These are phyloP conservation scores for Cyclocybe aegerita DNA, from an alignment of 768 basidiomycete genomes.

Conservation along the genomic window DNA sequence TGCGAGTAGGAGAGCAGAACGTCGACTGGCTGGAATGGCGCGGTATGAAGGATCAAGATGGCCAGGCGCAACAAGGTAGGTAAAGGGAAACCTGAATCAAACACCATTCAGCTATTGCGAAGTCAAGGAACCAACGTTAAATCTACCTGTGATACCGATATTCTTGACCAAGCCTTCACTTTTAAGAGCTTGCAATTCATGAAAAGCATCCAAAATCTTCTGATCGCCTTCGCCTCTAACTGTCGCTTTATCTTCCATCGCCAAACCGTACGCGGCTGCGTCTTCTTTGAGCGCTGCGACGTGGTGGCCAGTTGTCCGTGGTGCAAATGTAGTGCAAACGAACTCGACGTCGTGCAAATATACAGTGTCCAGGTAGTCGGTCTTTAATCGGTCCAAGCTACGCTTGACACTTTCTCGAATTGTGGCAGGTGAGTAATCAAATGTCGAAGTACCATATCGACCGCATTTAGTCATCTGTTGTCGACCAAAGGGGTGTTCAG, in stretches of 20 bases:
- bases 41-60: slow-evolving; percentile 64
- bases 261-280: slow-evolving; percentile 64
- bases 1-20: slow-evolving; percentile 81
- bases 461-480: slow-evolving; percentile 85
- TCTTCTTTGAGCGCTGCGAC: slow-evolving; percentile 51
- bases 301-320: slow-evolving; percentile 56
- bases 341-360: slow-evolving; percentile 88
- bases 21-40: slow-evolving; percentile 73
- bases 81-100: slow-evolving; percentile 67
- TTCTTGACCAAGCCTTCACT: slow-evolving; percentile 69
- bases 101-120: neutral
- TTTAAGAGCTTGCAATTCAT: slow-evolving; percentile 65
- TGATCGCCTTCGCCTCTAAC: slow-evolving; percentile 72
- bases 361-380: slow-evolving; percentile 75
- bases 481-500: neutral
- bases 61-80: slow-evolving; percentile 84
- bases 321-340: slow-evolving; percentile 52
- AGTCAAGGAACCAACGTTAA: neutral
- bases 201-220: slow-evolving; percentile 64
- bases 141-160: slow-evolving; percentile 78
- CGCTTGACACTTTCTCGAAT: slow-evolving; percentile 66
- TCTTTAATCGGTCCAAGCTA: slow-evolving; percentile 69
- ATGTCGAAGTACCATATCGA: slow-evolving; percentile 62
- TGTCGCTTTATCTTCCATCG: slow-evolving; percentile 51
- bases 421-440: slow-evolving; percentile 71